Evolutionary conservation across 306 rosid genomes (phyloP).

Genomic region (Pyrus communis): DNA sequence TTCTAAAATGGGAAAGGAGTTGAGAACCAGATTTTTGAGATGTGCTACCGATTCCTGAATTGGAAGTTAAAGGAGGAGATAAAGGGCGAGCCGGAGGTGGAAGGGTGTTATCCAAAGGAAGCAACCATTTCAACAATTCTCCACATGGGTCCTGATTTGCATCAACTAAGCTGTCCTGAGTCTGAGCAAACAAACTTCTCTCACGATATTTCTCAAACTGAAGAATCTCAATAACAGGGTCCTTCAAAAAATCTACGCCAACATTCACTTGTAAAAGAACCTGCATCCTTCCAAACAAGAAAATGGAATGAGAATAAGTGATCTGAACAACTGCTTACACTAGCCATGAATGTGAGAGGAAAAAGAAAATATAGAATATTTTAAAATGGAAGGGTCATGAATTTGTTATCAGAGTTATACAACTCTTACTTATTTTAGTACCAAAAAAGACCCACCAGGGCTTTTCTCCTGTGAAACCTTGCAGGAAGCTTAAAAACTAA

Average conservation of each 20-base stretch:
- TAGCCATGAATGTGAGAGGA: conserved; percentile 13
- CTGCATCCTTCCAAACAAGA: conserved; percentile 87
- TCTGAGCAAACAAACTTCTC: conserved; percentile 34
- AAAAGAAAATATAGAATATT: conserved; percentile 5
- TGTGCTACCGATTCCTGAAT: conserved; percentile 46
- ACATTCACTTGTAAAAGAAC: conserved; percentile 86
- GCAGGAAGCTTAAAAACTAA: neutral
- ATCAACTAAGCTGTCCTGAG: conserved; percentile 30
- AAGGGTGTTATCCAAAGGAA: conserved; percentile 72
- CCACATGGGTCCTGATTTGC: conserved; percentile 62
- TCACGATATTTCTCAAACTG: conserved; percentile 74
- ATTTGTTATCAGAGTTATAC: neutral
- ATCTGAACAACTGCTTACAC: conserved; percentile 17
- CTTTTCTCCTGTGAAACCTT: neutral
- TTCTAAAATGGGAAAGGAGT: conserved; percentile 68
- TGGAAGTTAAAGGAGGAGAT: conserved; percentile 53
- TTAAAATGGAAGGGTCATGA: conserved; percentile 1
- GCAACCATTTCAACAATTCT: conserved; percentile 80
- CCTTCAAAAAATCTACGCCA: conserved; percentile 55
- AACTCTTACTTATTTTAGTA: neutral
- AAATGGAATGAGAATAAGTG: conserved; percentile 46
- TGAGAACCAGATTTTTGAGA: conserved; percentile 67
- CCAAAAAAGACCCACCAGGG: neutral
- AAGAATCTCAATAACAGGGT: conserved; percentile 88
- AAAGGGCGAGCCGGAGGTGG: conserved; percentile 41